Evolutionary conservation across 352 stramenopile genomes (phyloP), one percentile per base, ranked within the genome.

Genomic region (Globisporangium barbulae): DNA sequence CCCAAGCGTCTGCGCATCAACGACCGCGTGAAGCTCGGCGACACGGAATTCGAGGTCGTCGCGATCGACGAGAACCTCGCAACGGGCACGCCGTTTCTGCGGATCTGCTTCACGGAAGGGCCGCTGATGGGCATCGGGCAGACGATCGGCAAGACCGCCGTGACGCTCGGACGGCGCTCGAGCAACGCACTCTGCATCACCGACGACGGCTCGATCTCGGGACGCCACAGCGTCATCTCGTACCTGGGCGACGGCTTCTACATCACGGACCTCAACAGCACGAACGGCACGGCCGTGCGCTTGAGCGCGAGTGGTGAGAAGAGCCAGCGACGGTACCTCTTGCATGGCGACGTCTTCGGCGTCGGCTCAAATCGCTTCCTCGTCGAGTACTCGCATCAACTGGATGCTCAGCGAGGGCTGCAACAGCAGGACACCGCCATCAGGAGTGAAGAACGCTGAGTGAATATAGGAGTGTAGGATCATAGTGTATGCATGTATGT

Each of bases 281-380:
- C 86, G 31, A 95, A 95, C 58, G 86, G 86, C 62, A 93, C 84
- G 33, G 86, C 84, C 8, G 61, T 95, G 12, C 79, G 86, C 2
- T 72, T 93, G 42, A 92, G 86, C 56, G 65, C 81, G 10, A 84
- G 74, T 50, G 81, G 79, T 15, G 74, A 83, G 31, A 79, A 84
- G 55, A 92, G 83, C 33, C 69, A 70, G 54, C 67, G 81, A 2
- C 68, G 75, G 28, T 93, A 86, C 54, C 65, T 95, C 31, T 58
- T 89, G 41, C 84, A 95, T 50, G 80, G 81, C 22, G 86, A 95
- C 63, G 75, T 93, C 22, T 95, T 95, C 70, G 84, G 86, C 17
- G 78, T 95, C 55, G 86, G 84, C n/a, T 82, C 80, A 21, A 95
- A 91, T 49, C 81, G 85, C 15, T 95, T 95, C 59, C 79, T 91